These are phyloP conservation scores for Scenedesmus sp. DNA, from an alignment of 163 green algal species.

Conservation along the genomic window DNA sequence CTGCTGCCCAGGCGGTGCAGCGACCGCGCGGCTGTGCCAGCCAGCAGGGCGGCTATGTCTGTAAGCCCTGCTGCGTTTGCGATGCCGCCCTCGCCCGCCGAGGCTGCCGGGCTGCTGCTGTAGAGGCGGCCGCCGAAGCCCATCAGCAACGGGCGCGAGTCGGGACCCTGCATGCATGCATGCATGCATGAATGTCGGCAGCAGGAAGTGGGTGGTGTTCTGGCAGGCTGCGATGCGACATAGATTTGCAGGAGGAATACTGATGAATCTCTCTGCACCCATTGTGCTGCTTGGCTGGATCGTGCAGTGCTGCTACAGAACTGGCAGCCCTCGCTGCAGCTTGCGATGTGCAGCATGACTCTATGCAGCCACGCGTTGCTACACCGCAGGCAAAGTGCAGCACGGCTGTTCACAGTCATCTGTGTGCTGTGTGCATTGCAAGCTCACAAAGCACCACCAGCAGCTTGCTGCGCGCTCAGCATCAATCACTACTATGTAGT, in stretches of 20 bases:
- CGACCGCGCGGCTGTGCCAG: background rate
- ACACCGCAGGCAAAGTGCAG: background rate
- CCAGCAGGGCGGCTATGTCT: constrained; percentile 9
- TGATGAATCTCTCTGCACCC: too few relatives aligned
- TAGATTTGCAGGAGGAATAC: too few relatives aligned
- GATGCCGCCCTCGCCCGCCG: background rate
- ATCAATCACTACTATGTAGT: too few relatives aligned
- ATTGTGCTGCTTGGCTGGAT: too few relatives aligned
- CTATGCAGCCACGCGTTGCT: too few relatives aligned
- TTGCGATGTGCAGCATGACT: background rate
- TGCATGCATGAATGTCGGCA: too few relatives aligned
- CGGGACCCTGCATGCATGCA: background rate
- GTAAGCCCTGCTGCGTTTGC: constrained; percentile 34
- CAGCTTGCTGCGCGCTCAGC: background rate
- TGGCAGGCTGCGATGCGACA: too few relatives aligned
- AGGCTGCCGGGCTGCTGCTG: background rate
- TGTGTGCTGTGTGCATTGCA: background rate
- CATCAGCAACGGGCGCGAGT: constrained; percentile 21
- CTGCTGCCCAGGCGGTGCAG: constrained; percentile 31
- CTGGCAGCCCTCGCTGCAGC: too few relatives aligned
- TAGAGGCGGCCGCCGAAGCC: constrained; percentile 17
- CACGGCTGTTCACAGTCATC: too few relatives aligned
- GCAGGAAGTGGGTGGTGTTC: too few relatives aligned
- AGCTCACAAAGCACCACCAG: background rate
- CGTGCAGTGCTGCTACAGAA: too few relatives aligned